phyloP scores from a whole-genome alignment of 306 rosid genomes.

The Begonia loranthoides region DNA sequence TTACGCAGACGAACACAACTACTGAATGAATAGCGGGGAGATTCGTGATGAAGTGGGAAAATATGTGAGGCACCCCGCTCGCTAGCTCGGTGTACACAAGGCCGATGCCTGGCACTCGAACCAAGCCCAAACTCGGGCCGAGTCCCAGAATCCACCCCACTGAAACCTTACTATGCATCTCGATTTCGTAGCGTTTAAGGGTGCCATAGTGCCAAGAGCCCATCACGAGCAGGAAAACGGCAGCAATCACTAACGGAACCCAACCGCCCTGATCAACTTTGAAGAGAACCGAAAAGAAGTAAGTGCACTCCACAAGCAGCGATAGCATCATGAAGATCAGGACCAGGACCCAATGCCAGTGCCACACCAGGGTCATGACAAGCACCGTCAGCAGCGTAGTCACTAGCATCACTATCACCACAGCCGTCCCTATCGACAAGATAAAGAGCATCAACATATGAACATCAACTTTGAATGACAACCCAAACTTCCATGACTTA shows the following conservation, averaged over 20 bases:
- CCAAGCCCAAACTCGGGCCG: slow-evolving; percentile 90
- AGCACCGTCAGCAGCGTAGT: slow-evolving; percentile 74
- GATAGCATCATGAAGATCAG: slow-evolving; percentile 51
- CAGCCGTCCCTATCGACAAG: slow-evolving; percentile 57
- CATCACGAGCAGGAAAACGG: slow-evolving; percentile 64
- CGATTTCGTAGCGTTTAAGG: slow-evolving; percentile 65
- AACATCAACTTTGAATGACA: background rate
- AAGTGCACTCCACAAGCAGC: slow-evolving; percentile 67
- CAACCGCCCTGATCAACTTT: slow-evolving; percentile 93
- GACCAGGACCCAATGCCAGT: slow-evolving; percentile 77
- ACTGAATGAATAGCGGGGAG: slow-evolving; percentile 92
- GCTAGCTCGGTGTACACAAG: slow-evolving; percentile 95
- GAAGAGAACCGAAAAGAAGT: slow-evolving; percentile 74
- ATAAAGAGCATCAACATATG: background rate
- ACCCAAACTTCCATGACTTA: slow-evolving; percentile 7
- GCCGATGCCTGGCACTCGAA: slow-evolving; percentile 94
- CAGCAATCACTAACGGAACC: slow-evolving; percentile 83
- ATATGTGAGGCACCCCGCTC: slow-evolving; percentile 93
- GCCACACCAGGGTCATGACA: slow-evolving; percentile 92
- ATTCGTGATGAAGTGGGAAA: slow-evolving; percentile 96
- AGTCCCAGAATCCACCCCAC: slow-evolving; percentile 98
- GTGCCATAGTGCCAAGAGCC: slow-evolving; percentile 89
- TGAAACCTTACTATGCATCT: slow-evolving; percentile 84
- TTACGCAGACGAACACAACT: slow-evolving; percentile 82
- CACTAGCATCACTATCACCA: slow-evolving; percentile 75